A percentile compares a stretch with the other conserved stretches of the same genome.
phyloP scores from a whole-genome alignment of 2,329 filamentous ascomycete genomes.

The Cercospora nicotianae region DNA sequence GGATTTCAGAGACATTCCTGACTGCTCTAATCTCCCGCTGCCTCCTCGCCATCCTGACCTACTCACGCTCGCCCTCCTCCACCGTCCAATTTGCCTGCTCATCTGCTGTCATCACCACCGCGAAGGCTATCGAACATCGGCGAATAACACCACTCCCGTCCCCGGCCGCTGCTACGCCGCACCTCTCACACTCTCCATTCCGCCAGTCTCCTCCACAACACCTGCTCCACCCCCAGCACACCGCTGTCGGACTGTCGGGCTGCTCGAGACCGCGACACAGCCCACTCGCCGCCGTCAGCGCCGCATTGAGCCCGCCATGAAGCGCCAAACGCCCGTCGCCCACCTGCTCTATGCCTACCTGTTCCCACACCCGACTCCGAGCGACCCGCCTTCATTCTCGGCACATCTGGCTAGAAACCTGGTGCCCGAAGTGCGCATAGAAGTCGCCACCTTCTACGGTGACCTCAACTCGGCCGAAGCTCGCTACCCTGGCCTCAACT shows the following conservation, averaged over 20 bases:
- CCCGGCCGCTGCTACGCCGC: neutral
- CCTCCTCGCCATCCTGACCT: neutral
- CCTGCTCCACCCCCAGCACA: neutral
- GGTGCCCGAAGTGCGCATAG: slow-evolving; percentile 74
- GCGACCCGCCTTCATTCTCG: slow-evolving; percentile 70
- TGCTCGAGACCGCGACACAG: neutral
- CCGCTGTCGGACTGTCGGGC: neutral
- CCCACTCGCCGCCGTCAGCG: neutral
- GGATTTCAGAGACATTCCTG: neutral
- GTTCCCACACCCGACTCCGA: slow-evolving; percentile 66
- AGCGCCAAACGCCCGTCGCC: slow-evolving; percentile 66
- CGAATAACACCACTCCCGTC: neutral
- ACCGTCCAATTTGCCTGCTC: neutral
- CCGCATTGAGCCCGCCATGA: slow-evolving; percentile 54
- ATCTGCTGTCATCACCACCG: neutral
- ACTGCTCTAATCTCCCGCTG: neutral
- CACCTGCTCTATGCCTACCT: slow-evolving; percentile 73
- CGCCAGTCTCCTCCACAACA: neutral
- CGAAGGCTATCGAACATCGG: neutral
- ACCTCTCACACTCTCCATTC: neutral
- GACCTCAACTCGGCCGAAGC: slow-evolving; percentile 77
- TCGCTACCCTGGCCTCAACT: slow-evolving; percentile 79
- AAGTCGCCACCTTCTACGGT: slow-evolving; percentile 76
- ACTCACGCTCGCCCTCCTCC: neutral
- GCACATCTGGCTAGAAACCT: slow-evolving; percentile 68